phyloP scores from a whole-genome alignment of 192 early-diverging fungal genomes.

The Cladochytrium replicatum region DNA sequence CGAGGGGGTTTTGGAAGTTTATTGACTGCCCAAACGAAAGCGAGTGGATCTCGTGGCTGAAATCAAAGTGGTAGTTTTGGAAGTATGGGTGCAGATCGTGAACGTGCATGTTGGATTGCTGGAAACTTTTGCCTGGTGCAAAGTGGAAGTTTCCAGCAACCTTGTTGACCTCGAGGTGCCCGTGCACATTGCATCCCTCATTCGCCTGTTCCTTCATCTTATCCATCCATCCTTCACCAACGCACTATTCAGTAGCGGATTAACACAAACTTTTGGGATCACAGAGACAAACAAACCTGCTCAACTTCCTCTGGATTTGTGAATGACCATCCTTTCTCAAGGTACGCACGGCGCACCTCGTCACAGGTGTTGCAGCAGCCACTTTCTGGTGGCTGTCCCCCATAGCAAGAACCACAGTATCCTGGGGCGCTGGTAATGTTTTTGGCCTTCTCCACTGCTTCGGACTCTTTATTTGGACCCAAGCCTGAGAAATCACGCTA shows the following conservation, averaged over 20 bases:
- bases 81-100: slow-evolving; percentile 65
- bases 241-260: slow-evolving; percentile 43
- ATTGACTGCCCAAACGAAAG: slow-evolving; percentile 66
- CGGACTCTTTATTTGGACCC: slow-evolving; percentile 46
- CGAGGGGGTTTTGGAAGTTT: slow-evolving; percentile 56
- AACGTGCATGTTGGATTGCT: slow-evolving; percentile 59
- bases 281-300: slow-evolving; percentile 46
- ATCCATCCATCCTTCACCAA: slow-evolving; percentile 70
- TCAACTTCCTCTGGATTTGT: slow-evolving; percentile 62
- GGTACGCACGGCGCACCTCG: slow-evolving; percentile 79
- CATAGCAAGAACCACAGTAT: slow-evolving; percentile 88
- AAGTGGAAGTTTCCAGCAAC: slow-evolving; percentile 90
- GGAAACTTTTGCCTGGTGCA: slow-evolving; percentile 75
- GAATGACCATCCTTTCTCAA: slow-evolving; percentile 74
- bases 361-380: slow-evolving; percentile 95
- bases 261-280: neutral
- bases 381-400: slow-evolving; percentile 49
- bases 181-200: slow-evolving; percentile 85
- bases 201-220: slow-evolving; percentile 65
- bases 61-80: slow-evolving; percentile 52
- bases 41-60: slow-evolving; percentile 71
- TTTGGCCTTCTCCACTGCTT: slow-evolving; percentile 12
- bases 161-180: slow-evolving; percentile 76
- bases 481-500: slow-evolving; percentile 3
- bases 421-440: slow-evolving; percentile 6